Evolutionary conservation across 257 asterid species (phyloP), one percentile per base, ranked within the genome.

Genomic region (Rubia yunnanensis): DNA sequence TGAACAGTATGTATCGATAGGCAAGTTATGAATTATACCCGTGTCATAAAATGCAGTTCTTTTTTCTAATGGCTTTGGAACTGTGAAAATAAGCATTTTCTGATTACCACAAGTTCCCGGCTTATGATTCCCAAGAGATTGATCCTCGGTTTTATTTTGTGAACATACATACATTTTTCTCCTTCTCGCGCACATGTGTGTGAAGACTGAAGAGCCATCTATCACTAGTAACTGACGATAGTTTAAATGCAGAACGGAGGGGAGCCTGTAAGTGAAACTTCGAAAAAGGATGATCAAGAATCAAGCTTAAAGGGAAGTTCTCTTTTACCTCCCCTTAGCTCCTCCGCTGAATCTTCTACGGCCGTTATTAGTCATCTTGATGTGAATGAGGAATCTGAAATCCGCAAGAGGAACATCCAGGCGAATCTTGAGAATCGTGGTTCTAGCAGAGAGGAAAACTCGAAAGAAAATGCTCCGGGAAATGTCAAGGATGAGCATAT

Each of bases 331-430:
- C 79, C 82, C 63, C 72, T 70, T 27, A 83, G 72, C 60, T 71
- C 81, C 30, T 63, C 73, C 17, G 56, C 74, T 63, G 78, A 61
- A 64, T 76, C 88, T 44, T 76, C 92, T 71, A 85, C 95, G 55
- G 73, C 86, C 50, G 77, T 82, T 20, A 68, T 61, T 35, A 76
- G 81, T 62, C 76, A 74, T 67, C 78, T 75, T 9, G 85, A 72
- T 52, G 69, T 59, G 28, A 70, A 72, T 26, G 77, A 74, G 41
- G 78, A 76, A 67, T 60, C 87, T 48, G 77, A 64, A 48, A 65
- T 72, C 70, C 7, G 22, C 17, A 39, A 14, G 27, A 60, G 83
- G 65, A 63, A 68, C 49, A 41, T 46, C 70, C 67, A 74, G 74
- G 78, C 49, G 53, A 76, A 66, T 72, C 60, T 61, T 71, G 66